A percentile compares a stretch with the other conserved stretches of the same genome.
phyloP scores from a whole-genome alignment of 805 yeast genomes.

The Hanseniaspora lindneri region DNA sequence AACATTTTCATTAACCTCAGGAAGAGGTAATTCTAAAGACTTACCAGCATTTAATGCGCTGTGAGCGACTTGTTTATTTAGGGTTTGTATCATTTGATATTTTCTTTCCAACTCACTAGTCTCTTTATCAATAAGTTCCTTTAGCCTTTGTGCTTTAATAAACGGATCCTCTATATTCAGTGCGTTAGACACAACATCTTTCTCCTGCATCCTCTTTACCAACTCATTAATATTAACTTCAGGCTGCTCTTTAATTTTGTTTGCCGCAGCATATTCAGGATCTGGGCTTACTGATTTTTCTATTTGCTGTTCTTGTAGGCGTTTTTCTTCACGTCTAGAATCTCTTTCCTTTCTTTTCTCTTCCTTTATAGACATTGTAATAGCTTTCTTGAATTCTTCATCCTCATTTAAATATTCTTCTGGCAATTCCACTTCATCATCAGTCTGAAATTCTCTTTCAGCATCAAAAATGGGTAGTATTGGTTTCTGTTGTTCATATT shows the following conservation, averaged over 20 bases:
- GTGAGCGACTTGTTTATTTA: slow-evolving; percentile 7
- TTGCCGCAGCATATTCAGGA: slow-evolving; percentile 15
- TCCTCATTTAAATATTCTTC: slow-evolving; percentile 49
- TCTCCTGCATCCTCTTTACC: slow-evolving; percentile 12
- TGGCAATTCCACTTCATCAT: slow-evolving; percentile 16
- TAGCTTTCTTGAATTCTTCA: slow-evolving; percentile 85
- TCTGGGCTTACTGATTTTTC: slow-evolving; percentile 19
- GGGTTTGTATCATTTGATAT: slow-evolving; percentile 10
- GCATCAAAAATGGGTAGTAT: slow-evolving; percentile 14
- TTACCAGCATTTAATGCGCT: background rate
- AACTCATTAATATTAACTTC: slow-evolving; percentile 17
- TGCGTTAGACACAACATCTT: background rate
- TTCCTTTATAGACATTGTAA: slow-evolving; percentile 78
- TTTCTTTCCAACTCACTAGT: slow-evolving; percentile 14
- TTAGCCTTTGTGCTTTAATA: slow-evolving; percentile 10
- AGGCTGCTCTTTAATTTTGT: slow-evolving; percentile 16
- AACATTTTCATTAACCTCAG: background rate
- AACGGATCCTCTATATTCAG: slow-evolving; percentile 3
- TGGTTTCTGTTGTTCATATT: slow-evolving; percentile 26
- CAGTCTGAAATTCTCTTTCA: slow-evolving; percentile 13
- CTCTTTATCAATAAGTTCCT: slow-evolving; percentile 13
- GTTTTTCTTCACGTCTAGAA: slow-evolving; percentile 7
- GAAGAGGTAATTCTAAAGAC: background rate
- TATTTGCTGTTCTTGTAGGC: slow-evolving; percentile 16
- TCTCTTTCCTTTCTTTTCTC: slow-evolving; percentile 32